Percentiles rank a stretch among this genome's conserved stretches.
phyloP scores from a whole-genome alignment of 257 asterid species.

The Solanum virginianum region DNA sequence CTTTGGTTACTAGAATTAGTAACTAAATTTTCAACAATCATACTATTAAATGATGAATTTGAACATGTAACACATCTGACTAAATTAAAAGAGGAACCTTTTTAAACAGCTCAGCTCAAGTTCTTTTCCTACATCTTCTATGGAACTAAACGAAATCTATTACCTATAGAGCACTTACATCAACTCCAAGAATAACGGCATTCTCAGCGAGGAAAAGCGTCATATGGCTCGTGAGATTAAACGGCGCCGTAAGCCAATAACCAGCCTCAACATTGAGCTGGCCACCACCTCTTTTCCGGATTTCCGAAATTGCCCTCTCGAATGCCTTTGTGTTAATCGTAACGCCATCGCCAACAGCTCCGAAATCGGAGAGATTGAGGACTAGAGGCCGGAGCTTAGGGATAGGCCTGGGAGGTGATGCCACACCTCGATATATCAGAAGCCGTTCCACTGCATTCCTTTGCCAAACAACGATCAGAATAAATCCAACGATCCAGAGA shows the following conservation, averaged over 20 bases:
- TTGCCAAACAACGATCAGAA: conserved; percentile 55
- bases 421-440: conserved; percentile 10
- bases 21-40: background rate
- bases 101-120: background rate
- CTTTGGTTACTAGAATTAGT: background rate
- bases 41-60: background rate
- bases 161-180: conserved; percentile 28
- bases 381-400: conserved; percentile 60
- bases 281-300: conserved; percentile 64
- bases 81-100: background rate
- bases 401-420: conserved; percentile 31
- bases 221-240: conserved; percentile 81
- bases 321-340: conserved; percentile 61
- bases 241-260: conserved; percentile 84
- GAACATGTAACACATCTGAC: background rate
- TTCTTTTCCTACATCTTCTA: background rate
- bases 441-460: conserved; percentile 40
- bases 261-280: conserved; percentile 83
- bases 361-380: conserved; percentile 63
- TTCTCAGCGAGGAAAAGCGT: conserved; percentile 63
- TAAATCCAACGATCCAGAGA: conserved; percentile 64
- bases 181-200: conserved; percentile 76
- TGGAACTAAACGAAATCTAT: background rate
- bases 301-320: conserved; percentile 60
- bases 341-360: conserved; percentile 82